Evolutionary conservation across 83 land plant species (phyloP).

Genomic region (Thuja plicata): DNA sequence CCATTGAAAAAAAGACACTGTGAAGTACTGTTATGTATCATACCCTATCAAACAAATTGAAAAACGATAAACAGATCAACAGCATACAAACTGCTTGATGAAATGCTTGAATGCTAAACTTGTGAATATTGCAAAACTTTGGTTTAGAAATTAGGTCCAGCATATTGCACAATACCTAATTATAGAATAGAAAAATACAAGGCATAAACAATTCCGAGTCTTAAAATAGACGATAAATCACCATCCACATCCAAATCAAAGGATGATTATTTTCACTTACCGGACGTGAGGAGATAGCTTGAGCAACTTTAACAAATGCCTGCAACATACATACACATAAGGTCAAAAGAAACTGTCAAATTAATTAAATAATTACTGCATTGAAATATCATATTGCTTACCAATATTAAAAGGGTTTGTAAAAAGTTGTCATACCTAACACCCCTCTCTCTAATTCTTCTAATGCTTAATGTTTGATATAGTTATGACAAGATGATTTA

Average conservation of each 20-base stretch:
- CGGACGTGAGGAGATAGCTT: constrained; percentile 94
- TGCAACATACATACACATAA: constrained; percentile 30
- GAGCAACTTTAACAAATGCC: constrained; percentile 98
- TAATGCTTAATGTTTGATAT: background rate
- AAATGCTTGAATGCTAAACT: no score
- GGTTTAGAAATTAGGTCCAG: no score
- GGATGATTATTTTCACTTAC: constrained; percentile 44
- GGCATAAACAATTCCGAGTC: background rate
- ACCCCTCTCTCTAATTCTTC: background rate
- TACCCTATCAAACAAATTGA: no score
- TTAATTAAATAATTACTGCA: background rate
- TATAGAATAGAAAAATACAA: background rate
- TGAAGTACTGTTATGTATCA: no score
- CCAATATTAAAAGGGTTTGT: background rate
- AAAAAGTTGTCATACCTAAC: background rate
- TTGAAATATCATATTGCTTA: background rate
- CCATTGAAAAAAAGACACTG: no score
- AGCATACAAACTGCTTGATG: no score
- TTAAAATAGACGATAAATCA: background rate
- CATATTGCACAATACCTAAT: no score
- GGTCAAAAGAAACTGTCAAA: background rate
- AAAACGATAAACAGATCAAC: no score
- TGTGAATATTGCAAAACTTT: no score
- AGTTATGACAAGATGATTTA: background rate
- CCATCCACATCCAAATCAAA: background rate